These are phyloP conservation scores for Gossypium trilobum DNA, from an alignment of 441 rosid species.

Conservation along the genomic window DNA sequence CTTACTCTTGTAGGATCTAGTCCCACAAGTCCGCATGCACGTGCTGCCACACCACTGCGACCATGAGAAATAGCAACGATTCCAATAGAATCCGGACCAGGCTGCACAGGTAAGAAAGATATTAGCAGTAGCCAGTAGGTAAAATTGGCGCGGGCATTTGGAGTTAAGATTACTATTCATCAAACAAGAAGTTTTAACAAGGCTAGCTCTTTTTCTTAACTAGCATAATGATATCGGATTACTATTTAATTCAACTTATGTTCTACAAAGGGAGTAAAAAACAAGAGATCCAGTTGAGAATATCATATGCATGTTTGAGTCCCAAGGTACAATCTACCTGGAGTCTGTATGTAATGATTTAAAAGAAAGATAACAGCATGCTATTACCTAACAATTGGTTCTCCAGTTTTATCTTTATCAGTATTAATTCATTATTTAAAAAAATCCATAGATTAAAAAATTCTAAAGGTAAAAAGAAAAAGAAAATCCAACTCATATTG, in stretches of 20 bases:
- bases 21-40: conserved; percentile 71
- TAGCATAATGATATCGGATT: background rate
- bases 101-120: conserved; percentile 28
- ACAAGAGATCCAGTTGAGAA: background rate
- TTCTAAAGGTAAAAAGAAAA: background rate
- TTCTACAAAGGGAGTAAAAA: background rate
- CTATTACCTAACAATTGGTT: background rate
- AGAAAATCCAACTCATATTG: background rate
- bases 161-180: background rate
- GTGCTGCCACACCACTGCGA: conserved; percentile 68
- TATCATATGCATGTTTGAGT: background rate
- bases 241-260: background rate
- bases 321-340: background rate
- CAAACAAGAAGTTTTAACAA: too few species aligned
- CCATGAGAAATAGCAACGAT: conserved; percentile 79
- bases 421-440: background rate
- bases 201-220: background rate
- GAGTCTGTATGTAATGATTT: background rate
- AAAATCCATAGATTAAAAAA: background rate
- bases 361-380: background rate
- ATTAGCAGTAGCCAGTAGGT: background rate
- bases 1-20: conserved; percentile 64
- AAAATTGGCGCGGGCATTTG: conserved; percentile 3
- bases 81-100: conserved; percentile 94
- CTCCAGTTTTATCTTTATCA: background rate